Percentiles rank a stretch among this genome's conserved stretches.
phyloP scores from a whole-genome alignment of 192 early-diverging fungal genomes.

The Powellomyces hirtus region DNA sequence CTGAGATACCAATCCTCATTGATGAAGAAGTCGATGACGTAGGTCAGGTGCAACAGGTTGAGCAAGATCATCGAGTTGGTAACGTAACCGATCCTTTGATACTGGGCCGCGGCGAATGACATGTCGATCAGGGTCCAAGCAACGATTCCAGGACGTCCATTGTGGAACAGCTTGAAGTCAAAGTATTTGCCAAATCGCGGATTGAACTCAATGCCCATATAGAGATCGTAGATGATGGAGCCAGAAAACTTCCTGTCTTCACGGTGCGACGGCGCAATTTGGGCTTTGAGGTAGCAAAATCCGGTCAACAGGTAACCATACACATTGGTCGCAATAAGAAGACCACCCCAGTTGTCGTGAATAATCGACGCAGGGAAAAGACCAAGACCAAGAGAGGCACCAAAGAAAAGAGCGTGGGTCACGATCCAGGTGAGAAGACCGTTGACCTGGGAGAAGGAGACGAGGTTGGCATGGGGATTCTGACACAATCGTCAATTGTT shows the following conservation, averaged over 20 bases:
- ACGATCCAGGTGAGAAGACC: constrained; percentile 72
- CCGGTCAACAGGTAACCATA: constrained; percentile 77
- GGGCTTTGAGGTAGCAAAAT: constrained; percentile 71
- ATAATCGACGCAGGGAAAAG: constrained; percentile 67
- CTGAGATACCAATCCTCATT: constrained; percentile 82
- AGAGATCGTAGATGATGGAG: constrained; percentile 70
- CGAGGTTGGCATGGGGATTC: neutral
- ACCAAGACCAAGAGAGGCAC: constrained; percentile 58
- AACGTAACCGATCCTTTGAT: constrained; percentile 67
- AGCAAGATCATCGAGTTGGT: constrained; percentile 81
- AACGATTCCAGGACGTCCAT: constrained; percentile 80
- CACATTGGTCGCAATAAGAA: constrained; percentile 68
- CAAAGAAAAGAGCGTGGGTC: constrained; percentile 65
- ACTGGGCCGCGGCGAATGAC: constrained; percentile 76
- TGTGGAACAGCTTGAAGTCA: constrained; percentile 84
- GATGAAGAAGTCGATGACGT: constrained; percentile 79
- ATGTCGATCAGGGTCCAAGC: constrained; percentile 80
- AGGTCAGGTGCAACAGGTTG: constrained; percentile 70
- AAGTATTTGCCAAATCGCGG: constrained; percentile 71
- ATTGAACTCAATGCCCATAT: constrained; percentile 84
- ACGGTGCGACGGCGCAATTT: constrained; percentile 67
- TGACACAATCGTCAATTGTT: neutral
- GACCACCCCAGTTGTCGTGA: constrained; percentile 72
- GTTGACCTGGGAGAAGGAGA: constrained; percentile 61
- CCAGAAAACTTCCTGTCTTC: constrained; percentile 77